Evolutionary conservation across 2,329 filamentous ascomycete species (phyloP).

Genomic region (Arthrinium phaeospermum): DNA sequence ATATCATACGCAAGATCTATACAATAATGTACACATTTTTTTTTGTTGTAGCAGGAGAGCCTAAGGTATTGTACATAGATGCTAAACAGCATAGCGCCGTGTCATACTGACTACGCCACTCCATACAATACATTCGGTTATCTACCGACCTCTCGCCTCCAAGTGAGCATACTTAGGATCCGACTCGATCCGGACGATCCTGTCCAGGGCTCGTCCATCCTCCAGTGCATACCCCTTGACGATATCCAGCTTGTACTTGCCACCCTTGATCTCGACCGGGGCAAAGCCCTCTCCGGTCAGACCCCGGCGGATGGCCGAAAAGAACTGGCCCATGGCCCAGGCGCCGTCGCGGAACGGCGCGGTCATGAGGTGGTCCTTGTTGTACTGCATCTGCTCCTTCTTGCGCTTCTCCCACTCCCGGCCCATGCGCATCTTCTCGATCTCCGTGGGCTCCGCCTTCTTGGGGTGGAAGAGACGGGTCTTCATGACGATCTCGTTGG

Average conservation of each 20-base stretch:
- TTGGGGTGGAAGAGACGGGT: constrained; percentile 40
- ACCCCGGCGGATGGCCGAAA: constrained; percentile 53
- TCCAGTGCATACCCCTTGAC: constrained; percentile 64
- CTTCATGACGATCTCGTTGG: constrained; percentile 44
- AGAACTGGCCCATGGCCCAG: constrained; percentile 48
- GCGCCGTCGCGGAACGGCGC: constrained; percentile 60
- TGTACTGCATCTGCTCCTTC: constrained; percentile 52
- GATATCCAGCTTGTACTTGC: constrained; percentile 63
- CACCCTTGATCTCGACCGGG: constrained; percentile 52
- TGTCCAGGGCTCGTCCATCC: constrained; percentile 62
- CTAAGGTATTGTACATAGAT: neutral
- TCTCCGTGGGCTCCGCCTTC: constrained; percentile 25
- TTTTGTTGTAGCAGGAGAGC: neutral
- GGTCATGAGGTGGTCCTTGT: constrained; percentile 61
- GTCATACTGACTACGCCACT: too few relatives aligned
- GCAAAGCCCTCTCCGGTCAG: constrained; percentile 64
- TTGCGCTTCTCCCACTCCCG: constrained; percentile 44
- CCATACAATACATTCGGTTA: neutral
- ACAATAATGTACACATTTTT: neutral
- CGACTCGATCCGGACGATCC: constrained; percentile 50
- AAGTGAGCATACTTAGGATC: constrained; percentile 26
- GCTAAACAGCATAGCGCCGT: neutral
- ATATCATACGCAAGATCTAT: too few relatives aligned
- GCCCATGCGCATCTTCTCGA: constrained; percentile 37
- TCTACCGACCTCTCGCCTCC: constrained; percentile 15